These are phyloP conservation scores for Monilinia polystroma DNA, from an alignment of 2,329 filamentous ascomycete genomes.

Conservation along the genomic window DNA sequence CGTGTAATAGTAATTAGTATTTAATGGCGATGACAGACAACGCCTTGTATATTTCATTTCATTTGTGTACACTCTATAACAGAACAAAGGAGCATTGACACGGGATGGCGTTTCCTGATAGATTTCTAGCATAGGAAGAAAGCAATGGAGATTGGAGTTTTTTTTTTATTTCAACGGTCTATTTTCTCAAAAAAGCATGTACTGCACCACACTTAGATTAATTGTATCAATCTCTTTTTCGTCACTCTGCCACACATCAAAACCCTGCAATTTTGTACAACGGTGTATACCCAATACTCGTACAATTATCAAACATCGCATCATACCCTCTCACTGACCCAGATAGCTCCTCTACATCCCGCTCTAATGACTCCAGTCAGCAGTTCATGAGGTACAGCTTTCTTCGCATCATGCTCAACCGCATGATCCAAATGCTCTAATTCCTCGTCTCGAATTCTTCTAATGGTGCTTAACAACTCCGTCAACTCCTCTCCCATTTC, in stretches of 20 bases:
- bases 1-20: slow-evolving; percentile 38
- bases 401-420: slow-evolving; percentile 86
- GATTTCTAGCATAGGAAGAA: slow-evolving; percentile 20
- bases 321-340: slow-evolving; percentile 76
- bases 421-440: slow-evolving; percentile 95
- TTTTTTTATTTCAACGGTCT: slow-evolving; percentile 17
- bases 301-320: slow-evolving; percentile 14
- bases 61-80: slow-evolving; percentile 19
- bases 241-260: neutral
- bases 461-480: slow-evolving; percentile 69
- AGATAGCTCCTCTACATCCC: slow-evolving; percentile 91
- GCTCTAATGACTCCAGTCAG: slow-evolving; percentile 82
- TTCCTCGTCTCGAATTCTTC: slow-evolving; percentile 90
- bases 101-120: slow-evolving; percentile 12
- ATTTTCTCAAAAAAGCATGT: slow-evolving; percentile 9
- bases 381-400: slow-evolving; percentile 85
- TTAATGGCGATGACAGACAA: slow-evolving; percentile 15
- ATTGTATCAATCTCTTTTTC: slow-evolving; percentile 1
- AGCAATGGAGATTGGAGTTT: slow-evolving; percentile 19
- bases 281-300: slow-evolving; percentile 9
- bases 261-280: neutral
- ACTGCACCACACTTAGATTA: slow-evolving; percentile 17
- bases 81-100: slow-evolving; percentile 15
- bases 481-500: slow-evolving; percentile 76
- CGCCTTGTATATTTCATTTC: slow-evolving; percentile 20